Conservation (phyloP, 73 alveolate genomes). For the Paramecium primaurelia region DNA sequence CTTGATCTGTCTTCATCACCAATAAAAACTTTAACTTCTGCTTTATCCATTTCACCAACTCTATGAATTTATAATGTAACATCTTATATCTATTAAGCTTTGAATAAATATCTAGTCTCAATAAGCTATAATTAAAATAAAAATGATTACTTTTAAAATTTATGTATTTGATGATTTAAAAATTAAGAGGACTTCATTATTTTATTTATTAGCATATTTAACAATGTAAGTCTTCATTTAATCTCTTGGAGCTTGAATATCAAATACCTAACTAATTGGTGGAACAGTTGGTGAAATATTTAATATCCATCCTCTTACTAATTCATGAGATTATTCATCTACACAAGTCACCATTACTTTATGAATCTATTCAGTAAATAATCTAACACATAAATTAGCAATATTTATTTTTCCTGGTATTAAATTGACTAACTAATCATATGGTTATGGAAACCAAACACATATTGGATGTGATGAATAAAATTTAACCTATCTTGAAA, state of each 20-base stretch:
- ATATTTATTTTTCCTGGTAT: slow-evolving; percentile 4
- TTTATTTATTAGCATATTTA: not conserved
- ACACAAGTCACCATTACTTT: slow-evolving; percentile 26
- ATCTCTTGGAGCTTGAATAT: not conserved
- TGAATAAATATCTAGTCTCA: not conserved
- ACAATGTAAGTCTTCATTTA: not conserved
- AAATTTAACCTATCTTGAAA: slow-evolving; percentile 8
- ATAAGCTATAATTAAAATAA: not conserved
- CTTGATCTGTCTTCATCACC: slow-evolving; percentile 49
- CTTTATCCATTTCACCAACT: not conserved
- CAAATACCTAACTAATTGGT: slow-evolving; percentile 18
- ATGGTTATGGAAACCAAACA: slow-evolving; percentile 41
- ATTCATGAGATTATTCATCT: not conserved
- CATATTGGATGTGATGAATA: slow-evolving; percentile 28
- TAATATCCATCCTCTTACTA: not conserved
- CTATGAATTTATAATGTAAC: not conserved
- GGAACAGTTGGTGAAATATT: slow-evolving; percentile 22
- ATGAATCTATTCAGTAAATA: not conserved
- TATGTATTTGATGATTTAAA: not conserved
- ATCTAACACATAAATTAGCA: not conserved
- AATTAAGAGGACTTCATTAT: not conserved
- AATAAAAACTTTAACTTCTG: slow-evolving; percentile 31
- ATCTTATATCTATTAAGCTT: not conserved
- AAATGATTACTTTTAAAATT: not conserved
- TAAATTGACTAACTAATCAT: not conserved